These are phyloP conservation scores for Incumbomyces delicatus DNA, from an alignment of 2,329 filamentous ascomycete species.

Conservation along the genomic window DNA sequence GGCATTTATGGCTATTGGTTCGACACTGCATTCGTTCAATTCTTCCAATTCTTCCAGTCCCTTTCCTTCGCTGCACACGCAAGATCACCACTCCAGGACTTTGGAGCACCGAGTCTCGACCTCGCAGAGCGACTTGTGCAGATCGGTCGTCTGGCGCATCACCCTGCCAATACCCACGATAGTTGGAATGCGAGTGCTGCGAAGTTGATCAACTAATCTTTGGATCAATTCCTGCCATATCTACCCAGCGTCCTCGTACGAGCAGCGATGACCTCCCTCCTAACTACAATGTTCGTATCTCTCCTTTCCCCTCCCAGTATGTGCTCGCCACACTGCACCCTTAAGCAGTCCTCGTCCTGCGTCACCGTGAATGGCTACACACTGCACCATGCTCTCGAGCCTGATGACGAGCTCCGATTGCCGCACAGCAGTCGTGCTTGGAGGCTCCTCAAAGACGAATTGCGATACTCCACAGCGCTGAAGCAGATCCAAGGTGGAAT, in stretches of 20 bases:
- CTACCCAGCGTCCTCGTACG: not conserved
- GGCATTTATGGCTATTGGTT: too few relatives aligned
- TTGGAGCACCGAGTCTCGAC: too few relatives aligned
- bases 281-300: slow-evolving; percentile 67
- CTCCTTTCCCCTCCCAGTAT: slow-evolving; percentile 26
- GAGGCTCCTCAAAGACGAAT: slow-evolving; percentile 25
- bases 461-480: slow-evolving; percentile 21
- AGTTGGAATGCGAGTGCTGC: slow-evolving; percentile 8
- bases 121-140: too few relatives aligned
- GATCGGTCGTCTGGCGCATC: too few relatives aligned
- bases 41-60: too few relatives aligned
- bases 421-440: slow-evolving; percentile 18
- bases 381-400: slow-evolving; percentile 14
- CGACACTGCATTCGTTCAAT: too few relatives aligned
- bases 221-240: not conserved
- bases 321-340: slow-evolving; percentile 22
- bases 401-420: slow-evolving; percentile 13
- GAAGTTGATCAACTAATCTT: not conserved
- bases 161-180: not conserved
- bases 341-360: slow-evolving; percentile 23
- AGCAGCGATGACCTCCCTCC: slow-evolving; percentile 55
- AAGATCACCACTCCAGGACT: too few relatives aligned
- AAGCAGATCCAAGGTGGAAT: slow-evolving; percentile 26
- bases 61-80: too few relatives aligned
- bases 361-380: slow-evolving; percentile 22